These are phyloP conservation scores for Cyclaneusma minus DNA, from an alignment of 2,329 filamentous ascomycete species.

Conservation along the genomic window DNA sequence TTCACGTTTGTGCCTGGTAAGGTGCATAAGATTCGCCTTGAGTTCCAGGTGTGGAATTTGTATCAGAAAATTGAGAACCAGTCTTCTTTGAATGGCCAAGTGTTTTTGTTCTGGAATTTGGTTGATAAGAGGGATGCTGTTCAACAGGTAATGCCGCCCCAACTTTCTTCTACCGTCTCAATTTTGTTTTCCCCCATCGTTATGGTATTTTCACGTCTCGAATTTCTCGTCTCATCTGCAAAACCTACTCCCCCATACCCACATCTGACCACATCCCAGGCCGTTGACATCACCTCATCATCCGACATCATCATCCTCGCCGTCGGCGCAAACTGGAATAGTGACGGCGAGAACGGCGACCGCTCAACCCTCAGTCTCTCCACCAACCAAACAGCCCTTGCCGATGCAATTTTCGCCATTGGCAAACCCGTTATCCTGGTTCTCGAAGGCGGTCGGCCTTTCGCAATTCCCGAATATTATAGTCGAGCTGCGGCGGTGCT, in stretches of 20 bases:
- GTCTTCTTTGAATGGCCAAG: slow-evolving; percentile 24
- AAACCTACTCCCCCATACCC: too few species aligned
- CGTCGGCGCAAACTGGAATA: slow-evolving; percentile 27
- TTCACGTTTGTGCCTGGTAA: slow-evolving; percentile 22
- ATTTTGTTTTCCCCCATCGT: too few species aligned
- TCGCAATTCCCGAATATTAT: slow-evolving; percentile 24
- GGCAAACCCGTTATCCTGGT: slow-evolving; percentile 25
- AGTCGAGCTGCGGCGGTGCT: slow-evolving; percentile 23
- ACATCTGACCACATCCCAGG: slow-evolving; percentile 18
- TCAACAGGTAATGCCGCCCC: slow-evolving; percentile 7
- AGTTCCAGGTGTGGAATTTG: slow-evolving; percentile 26
- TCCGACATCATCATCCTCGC: slow-evolving; percentile 24
- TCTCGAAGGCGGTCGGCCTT: slow-evolving; percentile 25
- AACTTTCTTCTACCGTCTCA: neutral
- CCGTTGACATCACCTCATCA: slow-evolving; percentile 19
- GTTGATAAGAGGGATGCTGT: slow-evolving; percentile 19
- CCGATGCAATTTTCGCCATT: slow-evolving; percentile 21
- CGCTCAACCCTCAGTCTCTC: slow-evolving; percentile 22
- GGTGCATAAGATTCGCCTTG: slow-evolving; percentile 22
- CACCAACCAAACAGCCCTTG: slow-evolving; percentile 22
- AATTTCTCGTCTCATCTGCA: too few species aligned
- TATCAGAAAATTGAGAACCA: slow-evolving; percentile 23
- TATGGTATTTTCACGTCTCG: too few species aligned
- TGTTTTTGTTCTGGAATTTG: slow-evolving; percentile 29
- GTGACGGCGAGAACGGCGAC: slow-evolving; percentile 27